Evolutionary conservation across 179 eudicot genomes (phyloP).

Genomic region (Corrigiola litoralis): DNA sequence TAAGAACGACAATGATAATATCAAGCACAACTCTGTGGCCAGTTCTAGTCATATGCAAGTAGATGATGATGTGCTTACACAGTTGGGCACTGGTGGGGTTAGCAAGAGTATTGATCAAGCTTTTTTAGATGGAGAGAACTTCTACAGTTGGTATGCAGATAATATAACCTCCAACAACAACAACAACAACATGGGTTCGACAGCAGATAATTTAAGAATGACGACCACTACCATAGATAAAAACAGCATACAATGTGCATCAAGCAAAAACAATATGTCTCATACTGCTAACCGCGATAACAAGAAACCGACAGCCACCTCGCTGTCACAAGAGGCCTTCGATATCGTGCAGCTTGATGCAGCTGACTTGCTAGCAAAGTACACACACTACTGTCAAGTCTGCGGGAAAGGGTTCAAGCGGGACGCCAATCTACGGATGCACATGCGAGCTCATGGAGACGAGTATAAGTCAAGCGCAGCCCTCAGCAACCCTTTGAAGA

Average conservation of each 20-base stretch:
- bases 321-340: conserved; percentile 6
- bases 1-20: neutral
- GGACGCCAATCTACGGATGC: conserved; percentile 88
- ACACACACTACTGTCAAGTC: conserved; percentile 70
- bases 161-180: conserved; percentile 1
- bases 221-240: neutral
- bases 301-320: neutral
- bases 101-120: neutral
- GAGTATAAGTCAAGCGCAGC: conserved; percentile 78
- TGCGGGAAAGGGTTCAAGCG: conserved; percentile 89
- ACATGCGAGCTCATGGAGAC: conserved; percentile 91
- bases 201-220: neutral
- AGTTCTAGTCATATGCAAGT: conserved; percentile 4
- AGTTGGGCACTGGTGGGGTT: neutral
- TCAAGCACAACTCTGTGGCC: neutral
- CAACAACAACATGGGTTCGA: neutral
- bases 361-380: conserved; percentile 60
- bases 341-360: conserved; percentile 57
- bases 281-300: neutral
- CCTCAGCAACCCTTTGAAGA: conserved; percentile 56
- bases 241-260: neutral
- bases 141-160: conserved; percentile 22
- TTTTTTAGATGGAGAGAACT: conserved; percentile 13
- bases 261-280: neutral
- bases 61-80: neutral